Evolutionary conservation across 306 rosid genomes (phyloP), one percentile per base, ranked within the genome.

Genomic region (Trifolium pratense): DNA sequence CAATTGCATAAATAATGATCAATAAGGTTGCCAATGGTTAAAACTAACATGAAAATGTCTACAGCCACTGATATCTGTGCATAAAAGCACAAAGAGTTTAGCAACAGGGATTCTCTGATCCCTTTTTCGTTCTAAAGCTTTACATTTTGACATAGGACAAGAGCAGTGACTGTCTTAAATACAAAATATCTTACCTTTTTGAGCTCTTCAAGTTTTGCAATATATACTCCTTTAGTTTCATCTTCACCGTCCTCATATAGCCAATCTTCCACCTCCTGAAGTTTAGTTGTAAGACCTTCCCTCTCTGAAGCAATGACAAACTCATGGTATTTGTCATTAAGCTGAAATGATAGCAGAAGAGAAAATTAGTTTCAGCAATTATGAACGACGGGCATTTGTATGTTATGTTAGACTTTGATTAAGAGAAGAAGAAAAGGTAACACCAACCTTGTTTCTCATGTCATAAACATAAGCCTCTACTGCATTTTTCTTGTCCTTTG

Each of bases 401-500:
- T 16, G 61, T 67, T 25, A 51, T 51, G 18, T 70, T 52, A 16
- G 31, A 60, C 26, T 34, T 49, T 7, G 63, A 2, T 9, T 17
- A 53, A 40, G 64, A 61, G 26, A 53, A 36, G 40, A 68, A 62
- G 48, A 32, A 42, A 55, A 26, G 37, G 72, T 18, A 20, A 49
- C 14, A n/a, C 69, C 18, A 68, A 87, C 99, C 96, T 91, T 94
- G 87, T 91, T 91, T 82, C 99, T 83, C 96, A 88, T 89, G 70
- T 94, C 96, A 79, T 94, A 94, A 32, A 94, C 99, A 73, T 94
- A 94, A 14, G 99, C 86, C 85, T 94, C 97, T 1, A 94, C 99
- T 7, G 95, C 97, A 68, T 91, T 94, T 82, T 94, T 94, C 90
- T 80, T 91, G 86, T 94, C 97, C 46, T 94, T 94, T 2, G 97